phyloP scores from a whole-genome alignment of 768 basidiomycete genomes.

The Filobasidium floriforme region DNA sequence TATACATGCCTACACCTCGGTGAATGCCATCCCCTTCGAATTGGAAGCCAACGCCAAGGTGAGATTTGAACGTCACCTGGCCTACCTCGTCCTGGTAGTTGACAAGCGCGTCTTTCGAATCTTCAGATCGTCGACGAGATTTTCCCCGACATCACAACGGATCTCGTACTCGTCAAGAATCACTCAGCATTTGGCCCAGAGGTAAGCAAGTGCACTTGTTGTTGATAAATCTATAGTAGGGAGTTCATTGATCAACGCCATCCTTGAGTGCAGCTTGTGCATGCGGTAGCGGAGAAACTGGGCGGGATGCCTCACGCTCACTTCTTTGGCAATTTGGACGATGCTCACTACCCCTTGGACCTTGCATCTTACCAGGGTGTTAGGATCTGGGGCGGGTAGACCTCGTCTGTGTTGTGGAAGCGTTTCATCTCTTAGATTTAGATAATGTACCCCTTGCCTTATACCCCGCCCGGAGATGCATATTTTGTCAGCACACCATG shows the following conservation, averaged over 20 bases:
- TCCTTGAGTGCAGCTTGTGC: background rate
- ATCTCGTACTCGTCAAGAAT: slow-evolving; percentile 48
- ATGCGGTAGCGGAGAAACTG: slow-evolving; percentile 12
- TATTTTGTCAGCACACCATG: too few relatives aligned
- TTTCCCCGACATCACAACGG: slow-evolving; percentile 60
- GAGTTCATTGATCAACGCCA: background rate
- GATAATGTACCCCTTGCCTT: too few relatives aligned
- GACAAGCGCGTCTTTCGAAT: too few relatives aligned
- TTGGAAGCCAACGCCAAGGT: slow-evolving; percentile 61
- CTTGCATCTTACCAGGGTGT: slow-evolving; percentile 11
- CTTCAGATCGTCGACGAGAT: slow-evolving; percentile 54
- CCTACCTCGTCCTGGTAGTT: too few relatives aligned
- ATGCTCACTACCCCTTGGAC: slow-evolving; percentile 4
- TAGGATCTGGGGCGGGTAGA: slow-evolving; percentile 1
- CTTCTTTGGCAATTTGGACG: slow-evolving; percentile 6
- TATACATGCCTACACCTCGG: slow-evolving; percentile 58
- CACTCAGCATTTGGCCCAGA: slow-evolving; percentile 24
- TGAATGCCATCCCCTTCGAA: slow-evolving; percentile 56
- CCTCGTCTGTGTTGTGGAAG: too few relatives aligned
- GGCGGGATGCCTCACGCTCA: slow-evolving; percentile 4
- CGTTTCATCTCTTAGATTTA: too few relatives aligned
- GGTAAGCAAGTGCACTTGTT: slow-evolving; percentile 12
- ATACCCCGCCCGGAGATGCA: too few relatives aligned
- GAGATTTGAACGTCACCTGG: too few relatives aligned
- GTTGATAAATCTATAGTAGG: background rate